Evolutionary conservation across 441 rosid species (phyloP).

Genomic region (Gossypium gossypioides): DNA sequence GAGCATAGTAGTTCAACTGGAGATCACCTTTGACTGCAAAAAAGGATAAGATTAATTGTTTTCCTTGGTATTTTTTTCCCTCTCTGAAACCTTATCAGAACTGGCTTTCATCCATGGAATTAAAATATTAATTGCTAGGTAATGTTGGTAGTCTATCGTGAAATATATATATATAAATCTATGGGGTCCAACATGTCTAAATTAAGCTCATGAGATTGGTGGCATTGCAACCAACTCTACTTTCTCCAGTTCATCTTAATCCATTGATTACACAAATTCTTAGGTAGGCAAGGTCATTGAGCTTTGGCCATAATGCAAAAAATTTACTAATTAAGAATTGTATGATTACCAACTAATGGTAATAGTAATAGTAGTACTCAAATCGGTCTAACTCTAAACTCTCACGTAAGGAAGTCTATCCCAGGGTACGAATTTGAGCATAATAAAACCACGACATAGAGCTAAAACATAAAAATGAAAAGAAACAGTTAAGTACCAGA

Average conservation of each 20-base stretch:
- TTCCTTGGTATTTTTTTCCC: not conserved
- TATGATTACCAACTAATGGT: not conserved
- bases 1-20: slow-evolving; percentile 44
- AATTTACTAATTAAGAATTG: too few species aligned
- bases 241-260: not conserved
- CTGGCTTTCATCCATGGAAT: not conserved
- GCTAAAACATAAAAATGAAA: not conserved
- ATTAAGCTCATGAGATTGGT: not conserved
- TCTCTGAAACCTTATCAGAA: not conserved
- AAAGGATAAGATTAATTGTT: not conserved
- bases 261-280: too few species aligned
- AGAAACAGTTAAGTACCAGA: slow-evolving; percentile 25
- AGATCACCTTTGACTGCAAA: slow-evolving; percentile 47
- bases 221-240: not conserved
- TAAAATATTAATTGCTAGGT: not conserved
- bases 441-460: too few species aligned
- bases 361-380: not conserved
- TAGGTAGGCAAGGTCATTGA: not conserved
- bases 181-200: not conserved
- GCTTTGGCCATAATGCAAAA: not conserved
- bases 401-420: not conserved
- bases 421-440: not conserved
- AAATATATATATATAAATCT: not conserved
- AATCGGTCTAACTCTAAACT: not conserved
- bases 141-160: not conserved